Base-by-base conservation (phyloP, 805 yeast species). In the Cyberlindnera americana region DNA sequence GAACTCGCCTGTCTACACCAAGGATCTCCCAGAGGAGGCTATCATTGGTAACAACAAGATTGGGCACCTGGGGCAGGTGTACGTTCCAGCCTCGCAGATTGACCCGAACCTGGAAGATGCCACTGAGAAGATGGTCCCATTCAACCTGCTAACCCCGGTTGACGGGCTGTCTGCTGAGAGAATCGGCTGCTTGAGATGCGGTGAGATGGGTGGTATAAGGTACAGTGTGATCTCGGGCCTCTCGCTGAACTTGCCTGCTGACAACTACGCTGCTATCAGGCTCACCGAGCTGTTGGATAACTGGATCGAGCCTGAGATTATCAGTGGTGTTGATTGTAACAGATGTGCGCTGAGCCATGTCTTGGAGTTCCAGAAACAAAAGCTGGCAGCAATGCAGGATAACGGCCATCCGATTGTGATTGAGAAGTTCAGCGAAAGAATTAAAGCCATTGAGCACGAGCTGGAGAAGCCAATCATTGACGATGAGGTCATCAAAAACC, bases 301-400 rank as follows among this genome's bases (percentile, higher is more conserved):
- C 30, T 86, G 89, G 87, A 76, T 71, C 6, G 72, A 76, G 41
- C 86, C 90, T 28, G 99, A 91, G 57, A 77, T 84, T 17, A 89
- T 91, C 43, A 90, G 87, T 49, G 96, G 89, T 33, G 99, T 91
- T 26, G 91, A 89, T 61, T 91, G 99, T 67, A 88, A 90, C 56
- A 72, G 98, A 53, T 91, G 98, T 67, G 91, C 95, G 3, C 68
- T 91, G 49, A 60, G 61, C 21, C 80, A 79, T 43, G 81, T 85
- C 11, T 64, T 62, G 37, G 71, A 68, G n/a, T 78, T 72, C 46
- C 61, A 82, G 24, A 37, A 51, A 15, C 66, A 60, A 13, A 72
- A 73, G 46, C 40, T 64, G 26, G 40, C 55, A 18, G 34, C 64
- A 47, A 43, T 60, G 50, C 42, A 60, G 47, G 43, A 47, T 18